Evolutionary conservation across 768 basidiomycete species (phyloP).

Genomic region (Grammothele lineata): DNA sequence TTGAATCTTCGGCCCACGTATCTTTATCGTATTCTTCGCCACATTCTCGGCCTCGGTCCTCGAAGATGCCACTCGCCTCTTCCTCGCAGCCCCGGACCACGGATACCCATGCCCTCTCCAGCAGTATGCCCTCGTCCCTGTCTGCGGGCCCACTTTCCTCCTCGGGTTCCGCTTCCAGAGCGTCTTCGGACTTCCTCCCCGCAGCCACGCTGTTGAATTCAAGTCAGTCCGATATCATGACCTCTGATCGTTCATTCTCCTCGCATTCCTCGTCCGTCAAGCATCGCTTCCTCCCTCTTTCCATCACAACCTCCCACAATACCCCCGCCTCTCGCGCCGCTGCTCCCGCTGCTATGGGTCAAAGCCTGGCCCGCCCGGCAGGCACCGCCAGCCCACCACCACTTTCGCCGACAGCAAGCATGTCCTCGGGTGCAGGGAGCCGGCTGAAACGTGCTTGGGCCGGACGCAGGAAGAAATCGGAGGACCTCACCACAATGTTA

Average conservation of each 20-base stretch:
- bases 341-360: constrained; percentile 34
- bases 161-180: constrained; percentile 42
- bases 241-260: constrained; percentile 39
- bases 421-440: constrained; percentile 40
- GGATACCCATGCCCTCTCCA: constrained; percentile 18
- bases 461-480: constrained; percentile 53
- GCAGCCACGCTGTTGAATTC: constrained; percentile 30
- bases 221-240: constrained; percentile 37
- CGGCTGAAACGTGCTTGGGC: constrained; percentile 59
- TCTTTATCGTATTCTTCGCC: constrained; percentile 18
- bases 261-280: constrained; percentile 27
- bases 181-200: constrained; percentile 37
- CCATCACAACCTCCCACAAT: constrained; percentile 21
- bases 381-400: constrained; percentile 21
- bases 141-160: constrained; percentile 39
- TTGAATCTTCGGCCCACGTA: constrained; percentile 11
- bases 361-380: constrained; percentile 27
- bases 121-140: constrained; percentile 31
- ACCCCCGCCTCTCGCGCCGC: constrained; percentile 27
- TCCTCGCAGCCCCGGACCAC: constrained; percentile 17
- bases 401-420: constrained; percentile 21
- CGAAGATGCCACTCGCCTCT: constrained; percentile 11
- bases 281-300: constrained; percentile 22
- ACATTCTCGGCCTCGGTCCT: constrained; percentile 13
- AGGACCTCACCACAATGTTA: constrained; percentile 35